Base-by-base conservation (phyloP, 129 eudicot species). In the Flaveria brownii region DNA sequence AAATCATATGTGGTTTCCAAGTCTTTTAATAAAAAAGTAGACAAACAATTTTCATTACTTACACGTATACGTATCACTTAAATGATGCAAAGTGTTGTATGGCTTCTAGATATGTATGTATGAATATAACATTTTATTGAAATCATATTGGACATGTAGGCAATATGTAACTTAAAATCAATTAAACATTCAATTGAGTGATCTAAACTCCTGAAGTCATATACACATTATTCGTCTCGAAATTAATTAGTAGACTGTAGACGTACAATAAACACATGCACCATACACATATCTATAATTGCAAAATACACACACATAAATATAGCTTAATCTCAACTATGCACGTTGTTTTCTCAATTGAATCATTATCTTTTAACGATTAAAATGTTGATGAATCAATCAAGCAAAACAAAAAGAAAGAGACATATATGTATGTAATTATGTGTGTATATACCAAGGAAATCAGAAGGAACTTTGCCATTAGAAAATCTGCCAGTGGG, bases 401-500 rank as follows among this genome's bases (percentile, higher is more conserved):
- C 60, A 54, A 39, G 25, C 28, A 12, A 62, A 50, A 59, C 1
- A 33, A 50, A 49, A 33, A 47, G 51, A 72, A 43, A 22, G 12
- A 39, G 45, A 59, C 15, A 9, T 62, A 5, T 43, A 61, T 56
- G 7, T 73, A 41, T 77, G 11, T 26, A 71, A 13, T 6, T 87
- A 89, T 56, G 7, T 73, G 23, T 69, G 11, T 26, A 79, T 14
- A 11, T 87, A 89, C 96, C 96, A 63, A 89, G 25, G 36, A 87
- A 83, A 62, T 89, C 96, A 15, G 96, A 73, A 28, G 97, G 96
- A n/a, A 89, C 92, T 80, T 89, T 89, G 82, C 97, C 96, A 85
- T 92, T 74, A 72, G 83, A 89, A 86, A 89, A 92, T 79, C 97
- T 82, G 70, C 97, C 97, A 0, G 96, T 87, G 36, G 97, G 91